These are phyloP conservation scores for Xylariaceae sp. DNA, from an alignment of 2,329 filamentous ascomycete genomes.

Conservation along the genomic window DNA sequence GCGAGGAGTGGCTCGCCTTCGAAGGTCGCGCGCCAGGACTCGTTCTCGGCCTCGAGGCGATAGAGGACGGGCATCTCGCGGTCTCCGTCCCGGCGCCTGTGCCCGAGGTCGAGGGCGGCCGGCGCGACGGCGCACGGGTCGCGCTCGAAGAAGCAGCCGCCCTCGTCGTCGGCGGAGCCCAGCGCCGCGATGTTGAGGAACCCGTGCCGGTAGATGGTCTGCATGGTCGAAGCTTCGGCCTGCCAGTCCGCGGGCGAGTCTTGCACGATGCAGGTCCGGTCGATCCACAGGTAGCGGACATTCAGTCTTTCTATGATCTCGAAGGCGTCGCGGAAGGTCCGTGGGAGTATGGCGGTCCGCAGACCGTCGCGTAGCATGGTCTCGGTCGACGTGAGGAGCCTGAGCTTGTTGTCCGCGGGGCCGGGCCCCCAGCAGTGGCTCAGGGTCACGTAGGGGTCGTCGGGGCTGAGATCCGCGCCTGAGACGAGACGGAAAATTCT, in stretches of 20 bases:
- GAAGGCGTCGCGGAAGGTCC: slow-evolving; percentile 12
- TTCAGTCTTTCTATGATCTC: slow-evolving; percentile 9
- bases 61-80: background rate
- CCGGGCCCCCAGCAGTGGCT: slow-evolving; percentile 16
- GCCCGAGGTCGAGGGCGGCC: background rate
- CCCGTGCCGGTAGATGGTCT: background rate
- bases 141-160: background rate
- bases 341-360: slow-evolving; percentile 6
- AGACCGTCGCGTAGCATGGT: slow-evolving; percentile 1
- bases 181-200: slow-evolving; percentile 4
- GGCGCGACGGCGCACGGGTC: background rate
- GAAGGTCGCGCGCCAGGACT: background rate
- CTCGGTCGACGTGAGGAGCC: slow-evolving; percentile 2
- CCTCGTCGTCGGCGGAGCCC: background rate
- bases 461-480: slow-evolving; percentile 3
- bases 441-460: slow-evolving; percentile 10
- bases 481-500: slow-evolving; percentile 10
- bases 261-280: slow-evolving; percentile 12
- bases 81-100: too few relatives aligned
- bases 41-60: background rate
- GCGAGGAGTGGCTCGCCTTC: slow-evolving; percentile 7
- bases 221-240: background rate
- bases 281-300: slow-evolving; percentile 20
- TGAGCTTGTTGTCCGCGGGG: slow-evolving; percentile 6
- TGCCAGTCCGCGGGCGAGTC: slow-evolving; percentile 1